Percentiles rank a stretch among this genome's conserved stretches.
Evolutionary conservation across 176 grass and related monocot genomes (phyloP).

Genomic region (Tillandsia fasciculata): DNA sequence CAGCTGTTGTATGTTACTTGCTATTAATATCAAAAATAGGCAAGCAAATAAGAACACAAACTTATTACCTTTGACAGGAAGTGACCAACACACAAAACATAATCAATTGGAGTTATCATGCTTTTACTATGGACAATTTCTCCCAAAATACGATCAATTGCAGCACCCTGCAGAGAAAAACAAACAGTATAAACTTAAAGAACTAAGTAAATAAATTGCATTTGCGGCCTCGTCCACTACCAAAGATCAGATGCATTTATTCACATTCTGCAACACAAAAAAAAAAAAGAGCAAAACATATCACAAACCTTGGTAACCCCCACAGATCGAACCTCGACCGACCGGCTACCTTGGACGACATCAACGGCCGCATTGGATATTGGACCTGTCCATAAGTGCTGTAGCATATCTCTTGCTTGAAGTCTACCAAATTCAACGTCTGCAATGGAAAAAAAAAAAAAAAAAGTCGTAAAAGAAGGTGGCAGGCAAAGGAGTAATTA

Average conservation of each 20-base stretch:
- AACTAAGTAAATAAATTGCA: too few relatives aligned
- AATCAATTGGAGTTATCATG: slow-evolving; percentile 95
- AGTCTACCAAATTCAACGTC: slow-evolving; percentile 98
- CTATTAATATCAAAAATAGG: neutral
- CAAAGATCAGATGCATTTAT: neutral
- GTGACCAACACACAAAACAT: slow-evolving; percentile 89
- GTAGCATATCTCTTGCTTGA: slow-evolving; percentile 99
- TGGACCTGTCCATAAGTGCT: slow-evolving; percentile 94
- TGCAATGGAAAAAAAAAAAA: slow-evolving; percentile 13
- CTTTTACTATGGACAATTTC: slow-evolving; percentile 97
- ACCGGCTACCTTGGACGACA: slow-evolving; percentile 97
- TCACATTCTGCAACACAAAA: neutral
- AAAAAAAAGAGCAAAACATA: neutral
- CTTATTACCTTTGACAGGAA: slow-evolving; percentile 91
- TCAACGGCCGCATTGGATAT: slow-evolving; percentile 98
- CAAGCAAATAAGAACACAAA: neutral
- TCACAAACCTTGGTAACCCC: slow-evolving; percentile 80
- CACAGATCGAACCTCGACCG: slow-evolving; percentile 95
- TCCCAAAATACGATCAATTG: slow-evolving; percentile 91
- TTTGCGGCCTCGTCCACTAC: too few relatives aligned
- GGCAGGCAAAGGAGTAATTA: neutral
- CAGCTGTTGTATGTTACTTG: too few relatives aligned
- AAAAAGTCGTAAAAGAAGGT: neutral
- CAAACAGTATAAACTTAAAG: slow-evolving; percentile 2
- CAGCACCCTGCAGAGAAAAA: slow-evolving; percentile 63